Conservation (phyloP, 768 basidiomycete species). For the Mycena floridula region DNA sequence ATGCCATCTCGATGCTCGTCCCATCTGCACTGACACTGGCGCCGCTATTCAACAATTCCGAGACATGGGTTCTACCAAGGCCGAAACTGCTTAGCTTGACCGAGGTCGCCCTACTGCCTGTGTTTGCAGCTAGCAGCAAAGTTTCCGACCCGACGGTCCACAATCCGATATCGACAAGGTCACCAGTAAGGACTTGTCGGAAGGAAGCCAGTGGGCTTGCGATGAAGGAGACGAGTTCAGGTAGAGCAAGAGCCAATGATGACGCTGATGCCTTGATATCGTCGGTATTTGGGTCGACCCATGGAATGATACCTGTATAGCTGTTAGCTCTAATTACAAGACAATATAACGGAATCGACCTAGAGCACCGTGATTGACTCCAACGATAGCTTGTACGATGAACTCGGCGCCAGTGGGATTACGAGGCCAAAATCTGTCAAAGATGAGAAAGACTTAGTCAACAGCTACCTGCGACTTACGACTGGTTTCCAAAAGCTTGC, state of each 20-base stretch:
- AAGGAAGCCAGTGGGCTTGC: slow-evolving; percentile 34
- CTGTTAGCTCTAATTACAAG: slow-evolving; percentile 1
- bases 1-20: slow-evolving; percentile 26
- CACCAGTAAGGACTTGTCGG: slow-evolving; percentile 29
- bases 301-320: slow-evolving; percentile 36
- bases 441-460: not conserved
- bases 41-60: slow-evolving; percentile 32
- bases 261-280: slow-evolving; percentile 52
- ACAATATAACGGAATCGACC: slow-evolving; percentile 26
- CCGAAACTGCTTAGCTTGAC: slow-evolving; percentile 26
- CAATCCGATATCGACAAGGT: slow-evolving; percentile 42
- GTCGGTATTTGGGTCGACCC: slow-evolving; percentile 46
- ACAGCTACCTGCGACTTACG: slow-evolving; percentile 26
- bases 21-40: slow-evolving; percentile 18
- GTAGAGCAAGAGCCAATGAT: slow-evolving; percentile 36
- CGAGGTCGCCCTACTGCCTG: slow-evolving; percentile 30
- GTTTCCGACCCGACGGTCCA: slow-evolving; percentile 38
- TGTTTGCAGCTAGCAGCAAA: slow-evolving; percentile 47
- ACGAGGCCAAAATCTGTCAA: slow-evolving; percentile 16
- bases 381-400: slow-evolving; percentile 56
- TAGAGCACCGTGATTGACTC: slow-evolving; percentile 64
- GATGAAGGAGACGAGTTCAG: slow-evolving; percentile 40
- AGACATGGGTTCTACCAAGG: slow-evolving; percentile 11
- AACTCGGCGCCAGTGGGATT: slow-evolving; percentile 67
- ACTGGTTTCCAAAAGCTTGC: slow-evolving; percentile 65